Conservation (phyloP, 169 alveolate species). For the Plasmodium berghei region DNA sequence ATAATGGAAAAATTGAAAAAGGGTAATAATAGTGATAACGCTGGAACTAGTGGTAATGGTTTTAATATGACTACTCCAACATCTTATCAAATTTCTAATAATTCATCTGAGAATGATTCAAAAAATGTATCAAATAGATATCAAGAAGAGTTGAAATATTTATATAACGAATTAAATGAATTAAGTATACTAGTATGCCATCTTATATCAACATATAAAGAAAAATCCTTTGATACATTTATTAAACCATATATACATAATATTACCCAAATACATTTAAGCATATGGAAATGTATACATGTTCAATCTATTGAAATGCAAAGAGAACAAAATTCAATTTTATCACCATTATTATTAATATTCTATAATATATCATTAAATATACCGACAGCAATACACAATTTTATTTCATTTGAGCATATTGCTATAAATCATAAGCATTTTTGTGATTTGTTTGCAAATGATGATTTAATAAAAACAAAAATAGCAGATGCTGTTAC, state of each 20-base stretch:
- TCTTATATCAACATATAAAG: slow-evolving; percentile 69
- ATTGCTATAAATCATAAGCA: slow-evolving; percentile 66
- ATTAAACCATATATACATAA: slow-evolving; percentile 64
- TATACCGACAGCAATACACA: slow-evolving; percentile 49
- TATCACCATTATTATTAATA: slow-evolving; percentile 56
- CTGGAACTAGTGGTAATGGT: neutral
- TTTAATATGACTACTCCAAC: slow-evolving; percentile 52
- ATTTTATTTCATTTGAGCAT: slow-evolving; percentile 44
- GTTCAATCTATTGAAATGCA: slow-evolving; percentile 76
- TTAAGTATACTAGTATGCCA: slow-evolving; percentile 68
- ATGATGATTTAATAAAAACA: slow-evolving; percentile 52
- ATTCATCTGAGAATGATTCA: neutral
- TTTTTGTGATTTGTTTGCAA: slow-evolving; percentile 50
- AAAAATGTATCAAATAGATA: neutral
- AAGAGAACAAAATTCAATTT: slow-evolving; percentile 70
- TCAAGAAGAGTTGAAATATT: slow-evolving; percentile 71
- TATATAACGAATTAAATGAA: slow-evolving; percentile 58
- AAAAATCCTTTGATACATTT: slow-evolving; percentile 57
- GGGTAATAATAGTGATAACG: neutral
- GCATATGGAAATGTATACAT: slow-evolving; percentile 58
- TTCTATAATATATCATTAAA: slow-evolving; percentile 53
- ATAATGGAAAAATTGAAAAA: slow-evolving; percentile 47
- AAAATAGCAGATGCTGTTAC: slow-evolving; percentile 65
- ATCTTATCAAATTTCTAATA: slow-evolving; percentile 8
- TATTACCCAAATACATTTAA: slow-evolving; percentile 58